Percentiles rank a stretch among this genome's conserved stretches.
These are phyloP conservation scores for Metschnikowia henanensis DNA, from an alignment of 805 yeast species.

Conservation along the genomic window DNA sequence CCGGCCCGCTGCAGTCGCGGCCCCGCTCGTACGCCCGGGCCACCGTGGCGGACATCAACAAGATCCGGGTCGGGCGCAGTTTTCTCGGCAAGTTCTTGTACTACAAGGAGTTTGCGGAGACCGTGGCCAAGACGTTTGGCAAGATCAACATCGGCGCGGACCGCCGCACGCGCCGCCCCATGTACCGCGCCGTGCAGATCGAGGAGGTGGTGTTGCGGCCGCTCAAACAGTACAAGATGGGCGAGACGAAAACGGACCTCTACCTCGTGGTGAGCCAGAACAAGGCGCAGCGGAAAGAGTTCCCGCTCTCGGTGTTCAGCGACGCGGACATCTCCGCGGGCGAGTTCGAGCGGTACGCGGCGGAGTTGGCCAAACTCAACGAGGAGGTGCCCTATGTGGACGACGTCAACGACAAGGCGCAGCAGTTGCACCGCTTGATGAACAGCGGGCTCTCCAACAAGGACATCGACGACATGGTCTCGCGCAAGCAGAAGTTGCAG, in stretches of 20 bases:
- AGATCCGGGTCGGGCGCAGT: slow-evolving; percentile 74
- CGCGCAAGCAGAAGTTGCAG: slow-evolving; percentile 59
- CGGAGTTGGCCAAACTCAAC: slow-evolving; percentile 58
- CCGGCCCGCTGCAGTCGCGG: slow-evolving; percentile 24
- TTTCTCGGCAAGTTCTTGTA: slow-evolving; percentile 73
- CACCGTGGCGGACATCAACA: slow-evolving; percentile 64
- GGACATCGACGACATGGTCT: slow-evolving; percentile 78
- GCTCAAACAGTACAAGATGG: slow-evolving; percentile 42
- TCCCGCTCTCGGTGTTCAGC: slow-evolving; percentile 78
- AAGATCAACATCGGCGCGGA: slow-evolving; percentile 80
- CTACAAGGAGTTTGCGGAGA: slow-evolving; percentile 76
- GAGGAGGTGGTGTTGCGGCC: slow-evolving; percentile 55
- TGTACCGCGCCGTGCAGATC: slow-evolving; percentile 83
- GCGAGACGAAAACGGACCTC: slow-evolving; percentile 45
- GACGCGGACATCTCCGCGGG: slow-evolving; percentile 69
- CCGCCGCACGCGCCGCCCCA: slow-evolving; percentile 56
- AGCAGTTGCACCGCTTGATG: slow-evolving; percentile 62
- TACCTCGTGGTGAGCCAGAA: slow-evolving; percentile 83
- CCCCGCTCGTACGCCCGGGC: slow-evolving; percentile 42
- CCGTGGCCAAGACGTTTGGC: slow-evolving; percentile 73
- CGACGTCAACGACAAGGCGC: slow-evolving; percentile 62
- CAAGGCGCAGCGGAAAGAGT: slow-evolving; percentile 61
- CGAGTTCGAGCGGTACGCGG: slow-evolving; percentile 72
- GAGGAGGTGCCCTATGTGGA: slow-evolving; percentile 60
- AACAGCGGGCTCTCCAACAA: slow-evolving; percentile 65